Evolutionary conservation across 495 filamentous ascomycete species (phyloP).

Genomic region (Penicillium turbatum): DNA sequence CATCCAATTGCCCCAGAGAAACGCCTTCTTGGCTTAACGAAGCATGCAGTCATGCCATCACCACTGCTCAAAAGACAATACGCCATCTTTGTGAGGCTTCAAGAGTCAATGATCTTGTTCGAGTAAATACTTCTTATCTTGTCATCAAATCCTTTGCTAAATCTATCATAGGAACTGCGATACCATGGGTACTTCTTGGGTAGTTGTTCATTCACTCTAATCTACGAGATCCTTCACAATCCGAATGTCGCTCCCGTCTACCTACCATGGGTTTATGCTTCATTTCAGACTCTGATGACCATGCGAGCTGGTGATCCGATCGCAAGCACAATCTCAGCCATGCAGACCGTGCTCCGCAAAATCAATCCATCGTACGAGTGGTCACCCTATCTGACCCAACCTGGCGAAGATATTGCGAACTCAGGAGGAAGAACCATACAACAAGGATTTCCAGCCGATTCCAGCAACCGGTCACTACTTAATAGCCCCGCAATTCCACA

Average conservation of each 20-base stretch:
- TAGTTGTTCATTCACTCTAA: constrained; percentile 36
- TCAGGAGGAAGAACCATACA: not conserved
- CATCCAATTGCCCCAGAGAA: constrained; percentile 24
- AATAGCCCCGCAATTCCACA: not conserved
- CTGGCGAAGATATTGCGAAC: not conserved
- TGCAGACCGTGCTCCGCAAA: constrained; percentile 34
- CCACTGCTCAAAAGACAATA: constrained; percentile 36
- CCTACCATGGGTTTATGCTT: constrained; percentile 40
- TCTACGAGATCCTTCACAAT: constrained; percentile 41
- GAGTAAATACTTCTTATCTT: constrained; percentile 18
- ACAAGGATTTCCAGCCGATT: not conserved
- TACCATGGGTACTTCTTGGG: constrained; percentile 41
- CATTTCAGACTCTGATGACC: constrained; percentile 28
- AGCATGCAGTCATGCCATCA: constrained; percentile 38
- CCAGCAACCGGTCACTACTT: not conserved
- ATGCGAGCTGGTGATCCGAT: constrained; percentile 33
- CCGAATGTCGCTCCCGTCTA: constrained; percentile 29
- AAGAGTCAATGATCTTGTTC: constrained; percentile 32
- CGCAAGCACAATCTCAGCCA: constrained; percentile 27
- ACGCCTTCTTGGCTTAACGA: constrained; percentile 42
- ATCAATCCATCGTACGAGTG: constrained; percentile 37
- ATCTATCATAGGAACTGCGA: constrained; percentile 29
- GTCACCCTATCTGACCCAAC: constrained; percentile 1
- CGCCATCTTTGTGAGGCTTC: constrained; percentile 36
- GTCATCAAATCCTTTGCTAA: not conserved